Conservation (phyloP, 148 eudicot genomes). For the Agrostemma githago region DNA sequence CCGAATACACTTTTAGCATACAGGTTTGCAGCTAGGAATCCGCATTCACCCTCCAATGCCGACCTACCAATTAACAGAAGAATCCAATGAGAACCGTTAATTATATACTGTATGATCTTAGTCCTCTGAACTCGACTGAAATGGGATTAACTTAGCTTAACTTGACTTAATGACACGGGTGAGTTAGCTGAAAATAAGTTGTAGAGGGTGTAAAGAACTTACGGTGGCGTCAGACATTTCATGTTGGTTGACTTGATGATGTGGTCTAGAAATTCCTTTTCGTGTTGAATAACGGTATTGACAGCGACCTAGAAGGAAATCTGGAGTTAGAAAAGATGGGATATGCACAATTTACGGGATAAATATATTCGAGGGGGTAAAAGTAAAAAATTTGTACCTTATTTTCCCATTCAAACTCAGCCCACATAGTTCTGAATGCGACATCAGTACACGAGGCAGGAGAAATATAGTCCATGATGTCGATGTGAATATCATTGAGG, state of each 20-base stretch:
- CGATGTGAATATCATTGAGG: conserved; percentile 95
- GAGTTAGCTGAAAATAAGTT: too few relatives aligned
- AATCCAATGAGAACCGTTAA: neutral
- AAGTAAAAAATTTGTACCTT: conserved; percentile 45
- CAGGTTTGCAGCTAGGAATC: conserved; percentile 86
- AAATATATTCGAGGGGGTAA: neutral
- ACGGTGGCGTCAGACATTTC: conserved; percentile 84
- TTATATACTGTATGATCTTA: neutral
- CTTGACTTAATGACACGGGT: too few relatives aligned
- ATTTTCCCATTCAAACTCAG: conserved; percentile 99
- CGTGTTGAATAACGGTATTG: conserved; percentile 47
- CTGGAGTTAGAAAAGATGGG: neutral
- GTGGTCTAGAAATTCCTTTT: conserved; percentile 81
- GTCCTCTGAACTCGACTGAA: too few relatives aligned
- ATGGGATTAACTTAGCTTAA: neutral
- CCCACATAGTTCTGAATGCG: conserved; percentile 95
- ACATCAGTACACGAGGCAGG: conserved; percentile 88
- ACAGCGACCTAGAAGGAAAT: conserved; percentile 47
- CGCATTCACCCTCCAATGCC: conserved; percentile 91
- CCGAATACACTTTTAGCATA: conserved; percentile 91
- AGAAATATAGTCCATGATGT: conserved; percentile 96
- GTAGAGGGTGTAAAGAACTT: conserved; percentile 23
- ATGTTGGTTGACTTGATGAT: conserved; percentile 87
- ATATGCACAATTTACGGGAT: neutral
- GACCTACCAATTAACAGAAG: conserved; percentile 39